Evolutionary conservation across 345 rosid genomes (phyloP), one percentile per base, ranked within the genome.

Genomic region (Melaleuca quinquenervia): DNA sequence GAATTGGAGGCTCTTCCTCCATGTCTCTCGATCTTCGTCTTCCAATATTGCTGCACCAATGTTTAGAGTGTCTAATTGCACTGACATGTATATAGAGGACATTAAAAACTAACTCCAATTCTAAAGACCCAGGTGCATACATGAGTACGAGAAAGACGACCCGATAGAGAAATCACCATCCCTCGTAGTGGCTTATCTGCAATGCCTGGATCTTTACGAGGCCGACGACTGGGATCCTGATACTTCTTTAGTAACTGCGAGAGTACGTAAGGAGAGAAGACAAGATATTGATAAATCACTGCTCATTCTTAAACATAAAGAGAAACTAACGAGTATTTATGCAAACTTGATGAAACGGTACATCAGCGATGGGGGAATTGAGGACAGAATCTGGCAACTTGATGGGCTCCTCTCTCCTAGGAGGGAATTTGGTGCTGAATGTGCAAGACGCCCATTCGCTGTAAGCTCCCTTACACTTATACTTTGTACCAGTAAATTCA

Each of bases 381-480:
- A 89, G 89, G 51, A 91, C 90, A 45, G 94, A 91, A 86, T 92
- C 94, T 1, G 97, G 92, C 26, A 95, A 52, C 83, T 91, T 91
- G 78, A 89, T 49, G 10, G 92, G 85, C 74, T 92, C 94, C 36
- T 92, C 92, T 82, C 85, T 93, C 70, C 96, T 92, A 15, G 96
- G 94, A 5, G 98, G 96, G 58, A 75, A 78, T 83, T 90, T 92
- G 56, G 95, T 88, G 87, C 86, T 92, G 84, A 88, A 94, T 82
- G 92, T 94, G 90, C 99, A 94, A 88, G 94, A 92, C 27, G 96
- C 93, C 98, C 99, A 96, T 83, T 95, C 97, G 83, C 97, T 95
- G 50, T 92, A 92, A 62, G 91, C 90, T 62, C 96, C 96, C 76
- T 91, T 92, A 88, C 98, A 96, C 5, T 83, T 44, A 55, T 92